These are phyloP conservation scores for Polyplosphaeria fusca DNA, from an alignment of 495 filamentous ascomycete species.

Conservation along the genomic window DNA sequence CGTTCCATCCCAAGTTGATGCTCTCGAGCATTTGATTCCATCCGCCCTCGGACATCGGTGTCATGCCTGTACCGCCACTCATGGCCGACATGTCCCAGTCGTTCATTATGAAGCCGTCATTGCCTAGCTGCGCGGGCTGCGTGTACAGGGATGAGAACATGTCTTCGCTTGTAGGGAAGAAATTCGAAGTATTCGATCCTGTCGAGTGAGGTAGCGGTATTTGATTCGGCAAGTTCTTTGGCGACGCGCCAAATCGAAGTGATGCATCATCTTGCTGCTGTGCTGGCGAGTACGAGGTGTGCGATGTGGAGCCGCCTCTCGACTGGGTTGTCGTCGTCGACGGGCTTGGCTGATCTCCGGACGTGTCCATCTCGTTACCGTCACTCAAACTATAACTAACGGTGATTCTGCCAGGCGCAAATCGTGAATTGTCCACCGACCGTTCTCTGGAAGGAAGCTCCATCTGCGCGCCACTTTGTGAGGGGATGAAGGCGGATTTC, in stretches of 20 bases:
- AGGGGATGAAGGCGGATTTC: slow-evolving; percentile 8
- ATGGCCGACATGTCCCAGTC: slow-evolving; percentile 27
- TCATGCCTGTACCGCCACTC: slow-evolving; percentile 19
- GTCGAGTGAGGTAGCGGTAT: slow-evolving; percentile 15
- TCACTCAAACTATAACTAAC: not conserved
- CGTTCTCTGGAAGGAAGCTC: slow-evolving; percentile 11
- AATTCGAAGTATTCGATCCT: slow-evolving; percentile 4
- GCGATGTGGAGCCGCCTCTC: slow-evolving; percentile 22
- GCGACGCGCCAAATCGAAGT: slow-evolving; percentile 12
- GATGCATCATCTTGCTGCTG: slow-evolving; percentile 14
- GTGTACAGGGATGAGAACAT: slow-evolving; percentile 7
- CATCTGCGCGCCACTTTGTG: slow-evolving; percentile 10
- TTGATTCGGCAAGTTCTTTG: slow-evolving; percentile 12
- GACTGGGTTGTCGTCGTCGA: slow-evolving; percentile 25
- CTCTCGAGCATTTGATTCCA: slow-evolving; percentile 33
- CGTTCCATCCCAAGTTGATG: slow-evolving; percentile 30
- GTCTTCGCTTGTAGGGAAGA: slow-evolving; percentile 19
- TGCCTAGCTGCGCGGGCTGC: not conserved
- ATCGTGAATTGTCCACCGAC: slow-evolving; percentile 3
- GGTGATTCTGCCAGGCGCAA: not conserved
- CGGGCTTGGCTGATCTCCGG: slow-evolving; percentile 28
- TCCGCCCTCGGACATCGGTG: slow-evolving; percentile 29
- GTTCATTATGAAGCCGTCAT: slow-evolving; percentile 23
- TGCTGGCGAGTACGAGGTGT: slow-evolving; percentile 27
- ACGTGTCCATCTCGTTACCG: slow-evolving; percentile 29